These are phyloP conservation scores for Emmonsia crescens DNA, from an alignment of 2,329 filamentous ascomycete genomes.

Conservation along the genomic window DNA sequence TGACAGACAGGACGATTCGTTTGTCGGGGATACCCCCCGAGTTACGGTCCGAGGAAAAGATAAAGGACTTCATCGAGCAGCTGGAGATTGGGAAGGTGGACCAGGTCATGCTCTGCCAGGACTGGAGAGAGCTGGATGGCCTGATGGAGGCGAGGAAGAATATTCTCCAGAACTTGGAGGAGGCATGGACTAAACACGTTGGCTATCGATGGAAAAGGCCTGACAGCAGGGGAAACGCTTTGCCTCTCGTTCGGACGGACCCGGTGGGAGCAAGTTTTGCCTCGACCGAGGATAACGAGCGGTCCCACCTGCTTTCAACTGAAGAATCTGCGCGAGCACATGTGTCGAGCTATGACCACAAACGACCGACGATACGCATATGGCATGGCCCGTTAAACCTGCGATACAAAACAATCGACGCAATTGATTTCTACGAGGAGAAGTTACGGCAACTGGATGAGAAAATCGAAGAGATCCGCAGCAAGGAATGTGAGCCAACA, in stretches of 20 bases:
- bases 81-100: constrained; percentile 85
- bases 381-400: constrained; percentile 69
- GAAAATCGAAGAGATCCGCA: constrained; percentile 57
- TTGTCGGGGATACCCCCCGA: constrained; percentile 77
- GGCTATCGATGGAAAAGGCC: constrained; percentile 44
- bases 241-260: constrained; percentile 31
- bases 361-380: constrained; percentile 58
- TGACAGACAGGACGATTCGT: constrained; percentile 88
- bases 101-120: constrained; percentile 69
- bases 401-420: constrained; percentile 64
- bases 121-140: constrained; percentile 75
- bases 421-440: constrained; percentile 90
- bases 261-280: constrained; percentile 13
- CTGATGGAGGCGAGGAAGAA: constrained; percentile 57
- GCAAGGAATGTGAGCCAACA: constrained; percentile 64
- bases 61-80: constrained; percentile 78
- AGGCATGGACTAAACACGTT: constrained; percentile 70
- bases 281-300: constrained; percentile 41
- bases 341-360: constrained; percentile 34
- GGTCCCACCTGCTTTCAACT: constrained; percentile 47
- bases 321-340: constrained; percentile 28
- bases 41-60: constrained; percentile 67
- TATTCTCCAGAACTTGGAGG: constrained; percentile 63
- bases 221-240: constrained; percentile 26
- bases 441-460: constrained; percentile 69